Evolutionary conservation across 2,329 filamentous ascomycete genomes (phyloP).

Genomic region (Clonostachys rosea): DNA sequence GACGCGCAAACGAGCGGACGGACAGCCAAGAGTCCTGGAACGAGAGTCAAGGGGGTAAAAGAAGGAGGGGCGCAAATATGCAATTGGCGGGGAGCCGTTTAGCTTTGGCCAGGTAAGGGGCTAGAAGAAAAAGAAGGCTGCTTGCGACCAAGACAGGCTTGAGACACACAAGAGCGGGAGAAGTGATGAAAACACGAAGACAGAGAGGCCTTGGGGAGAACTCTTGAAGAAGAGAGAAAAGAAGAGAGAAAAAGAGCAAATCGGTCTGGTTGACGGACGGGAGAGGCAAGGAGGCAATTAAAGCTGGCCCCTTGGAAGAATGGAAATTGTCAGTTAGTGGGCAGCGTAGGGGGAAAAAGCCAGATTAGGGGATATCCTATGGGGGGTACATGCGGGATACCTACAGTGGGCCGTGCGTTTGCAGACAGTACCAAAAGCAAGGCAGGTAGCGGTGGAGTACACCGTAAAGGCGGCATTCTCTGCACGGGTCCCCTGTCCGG

Average conservation of each 20-base stretch:
- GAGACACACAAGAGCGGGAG: constrained; percentile 9
- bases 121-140: background rate
- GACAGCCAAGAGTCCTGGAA: constrained; percentile 23
- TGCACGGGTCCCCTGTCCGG: no score
- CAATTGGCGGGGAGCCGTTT: constrained; percentile 22
- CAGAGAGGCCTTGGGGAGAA: constrained; percentile 7
- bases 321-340: constrained; percentile 15
- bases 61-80: constrained; percentile 24
- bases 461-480: no score
- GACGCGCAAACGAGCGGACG: constrained; percentile 31
- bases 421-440: no score
- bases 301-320: constrained; percentile 9
- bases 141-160: background rate
- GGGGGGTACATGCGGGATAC: no score
- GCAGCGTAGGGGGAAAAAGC: no score
- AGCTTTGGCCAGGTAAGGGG: constrained; percentile 6
- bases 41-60: constrained; percentile 4
- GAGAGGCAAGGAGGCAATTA: constrained; percentile 20
- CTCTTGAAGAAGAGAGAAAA: constrained; percentile 4
- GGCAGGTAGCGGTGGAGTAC: no score
- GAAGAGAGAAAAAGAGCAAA: constrained; percentile 11
- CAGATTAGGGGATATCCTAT: no score
- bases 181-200: constrained; percentile 8
- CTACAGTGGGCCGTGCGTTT: no score
- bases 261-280: background rate